Conservation (phyloP, 768 basidiomycete genomes). For the Pluteus cervinus region DNA sequence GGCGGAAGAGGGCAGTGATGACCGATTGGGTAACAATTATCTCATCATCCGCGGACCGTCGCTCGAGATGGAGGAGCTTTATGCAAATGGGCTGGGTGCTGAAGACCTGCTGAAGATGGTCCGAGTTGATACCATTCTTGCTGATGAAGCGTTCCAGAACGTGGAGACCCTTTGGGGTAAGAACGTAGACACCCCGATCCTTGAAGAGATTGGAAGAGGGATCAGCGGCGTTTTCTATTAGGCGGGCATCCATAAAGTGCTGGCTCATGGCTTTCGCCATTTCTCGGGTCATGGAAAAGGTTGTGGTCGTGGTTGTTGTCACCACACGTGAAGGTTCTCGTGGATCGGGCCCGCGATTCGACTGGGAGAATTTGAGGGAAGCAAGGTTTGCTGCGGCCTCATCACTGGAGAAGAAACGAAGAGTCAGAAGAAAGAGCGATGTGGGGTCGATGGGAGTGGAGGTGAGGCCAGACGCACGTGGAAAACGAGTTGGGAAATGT, state of each 20-base stretch:
- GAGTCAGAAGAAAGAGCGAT: constrained; percentile 6
- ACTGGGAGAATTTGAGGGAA: constrained; percentile 97
- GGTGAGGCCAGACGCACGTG: constrained; percentile 55
- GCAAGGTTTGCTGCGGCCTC: constrained; percentile 92
- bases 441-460: constrained; percentile 9
- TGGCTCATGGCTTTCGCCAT: constrained; percentile 99
- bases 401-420: constrained; percentile 52
- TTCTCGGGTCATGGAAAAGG: constrained; percentile 98
- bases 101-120: constrained; percentile 88
- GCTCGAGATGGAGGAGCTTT: constrained; percentile 95
- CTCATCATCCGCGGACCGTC: constrained; percentile 90
- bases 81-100: constrained; percentile 92
- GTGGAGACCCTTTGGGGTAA: constrained; percentile 97
- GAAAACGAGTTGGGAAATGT: constrained; percentile 93
- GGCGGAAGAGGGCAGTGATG: constrained; percentile 90
- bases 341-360: constrained; percentile 96
- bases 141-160: constrained; percentile 99
- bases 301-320: constrained; percentile 98
- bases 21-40: constrained; percentile 94
- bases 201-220: constrained; percentile 88
- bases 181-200: constrained; percentile 91
- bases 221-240: constrained; percentile 96
- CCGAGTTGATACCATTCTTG: constrained; percentile 97
- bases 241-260: constrained; percentile 98
- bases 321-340: constrained; percentile 97